phyloP scores from a whole-genome alignment of 225 moss, liverwort and hornwort species.

The Climacium dendroides region DNA sequence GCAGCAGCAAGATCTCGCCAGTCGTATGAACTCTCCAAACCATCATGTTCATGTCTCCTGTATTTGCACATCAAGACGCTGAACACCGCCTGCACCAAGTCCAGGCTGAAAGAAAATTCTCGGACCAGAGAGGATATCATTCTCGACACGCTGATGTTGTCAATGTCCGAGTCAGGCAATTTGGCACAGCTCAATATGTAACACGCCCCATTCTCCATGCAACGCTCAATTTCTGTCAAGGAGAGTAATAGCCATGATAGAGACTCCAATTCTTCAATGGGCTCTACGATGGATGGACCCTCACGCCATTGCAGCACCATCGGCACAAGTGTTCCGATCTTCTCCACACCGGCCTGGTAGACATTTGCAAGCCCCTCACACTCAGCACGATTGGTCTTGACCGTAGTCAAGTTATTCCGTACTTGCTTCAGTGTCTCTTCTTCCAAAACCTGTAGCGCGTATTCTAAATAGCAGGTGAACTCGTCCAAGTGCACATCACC shows the following conservation, averaged over 20 bases:
- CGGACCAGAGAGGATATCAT: neutral
- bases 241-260: neutral
- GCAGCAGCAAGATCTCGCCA: neutral
- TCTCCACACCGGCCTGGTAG: neutral
- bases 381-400: neutral
- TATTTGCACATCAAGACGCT: neutral
- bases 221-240: neutral
- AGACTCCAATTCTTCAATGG: neutral
- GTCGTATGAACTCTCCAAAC: neutral
- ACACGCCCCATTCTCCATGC: neutral
- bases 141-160: neutral
- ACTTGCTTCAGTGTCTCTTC: neutral
- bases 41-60: neutral
- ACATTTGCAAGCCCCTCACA: neutral
- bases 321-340: neutral
- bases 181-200: neutral
- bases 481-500: neutral
- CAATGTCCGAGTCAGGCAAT: neutral
- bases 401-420: neutral
- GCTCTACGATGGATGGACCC: neutral
- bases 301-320: neutral
- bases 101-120: neutral
- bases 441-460: neutral
- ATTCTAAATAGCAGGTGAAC: neutral
- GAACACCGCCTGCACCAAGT: neutral